A percentile compares a stretch with the other conserved stretches of the same genome.
Conservation (phyloP, 805 yeast genomes). For the Suhomyces pyralidae region DNA sequence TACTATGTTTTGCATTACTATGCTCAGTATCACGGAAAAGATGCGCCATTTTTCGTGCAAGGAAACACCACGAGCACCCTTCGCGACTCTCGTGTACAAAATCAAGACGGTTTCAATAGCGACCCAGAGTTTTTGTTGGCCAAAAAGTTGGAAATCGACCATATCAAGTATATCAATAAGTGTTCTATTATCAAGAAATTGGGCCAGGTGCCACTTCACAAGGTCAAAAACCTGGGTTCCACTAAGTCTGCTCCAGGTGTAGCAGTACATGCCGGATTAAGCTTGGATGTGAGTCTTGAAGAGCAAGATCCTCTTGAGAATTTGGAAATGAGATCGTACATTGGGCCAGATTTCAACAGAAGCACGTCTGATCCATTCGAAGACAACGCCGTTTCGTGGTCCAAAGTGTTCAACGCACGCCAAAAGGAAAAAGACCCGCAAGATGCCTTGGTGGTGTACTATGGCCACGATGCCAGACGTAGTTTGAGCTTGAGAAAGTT, state of each 20-base stretch:
- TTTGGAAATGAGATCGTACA: slow-evolving; percentile 65
- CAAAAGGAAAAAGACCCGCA: slow-evolving; percentile 33
- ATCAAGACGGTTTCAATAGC: slow-evolving; percentile 18
- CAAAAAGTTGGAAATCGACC: slow-evolving; percentile 54
- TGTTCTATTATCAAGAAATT: slow-evolving; percentile 64
- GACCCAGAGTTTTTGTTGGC: slow-evolving; percentile 48
- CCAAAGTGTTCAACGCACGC: slow-evolving; percentile 50
- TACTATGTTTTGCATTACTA: slow-evolving; percentile 64
- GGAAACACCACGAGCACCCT: neutral
- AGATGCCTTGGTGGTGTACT: slow-evolving; percentile 50
- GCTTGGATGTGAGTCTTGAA: slow-evolving; percentile 58
- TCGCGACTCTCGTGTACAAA: neutral
- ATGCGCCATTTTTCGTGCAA: slow-evolving; percentile 25
- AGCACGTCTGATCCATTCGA: slow-evolving; percentile 50
- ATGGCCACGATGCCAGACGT: slow-evolving; percentile 85
- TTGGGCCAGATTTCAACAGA: slow-evolving; percentile 59
- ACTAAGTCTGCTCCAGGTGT: slow-evolving; percentile 35
- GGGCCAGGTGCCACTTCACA: slow-evolving; percentile 55
- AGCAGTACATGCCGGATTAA: slow-evolving; percentile 82
- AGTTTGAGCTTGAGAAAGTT: slow-evolving; percentile 66
- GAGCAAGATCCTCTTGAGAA: slow-evolving; percentile 62
- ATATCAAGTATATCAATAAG: slow-evolving; percentile 54
- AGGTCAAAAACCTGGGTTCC: slow-evolving; percentile 24
- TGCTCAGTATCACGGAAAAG: slow-evolving; percentile 54
- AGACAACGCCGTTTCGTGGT: slow-evolving; percentile 49